Evolutionary conservation across 1,284 basidiomycete species (phyloP), one percentile per base, ranked within the genome.

Genomic region (Pyrrhoderma noxium): DNA sequence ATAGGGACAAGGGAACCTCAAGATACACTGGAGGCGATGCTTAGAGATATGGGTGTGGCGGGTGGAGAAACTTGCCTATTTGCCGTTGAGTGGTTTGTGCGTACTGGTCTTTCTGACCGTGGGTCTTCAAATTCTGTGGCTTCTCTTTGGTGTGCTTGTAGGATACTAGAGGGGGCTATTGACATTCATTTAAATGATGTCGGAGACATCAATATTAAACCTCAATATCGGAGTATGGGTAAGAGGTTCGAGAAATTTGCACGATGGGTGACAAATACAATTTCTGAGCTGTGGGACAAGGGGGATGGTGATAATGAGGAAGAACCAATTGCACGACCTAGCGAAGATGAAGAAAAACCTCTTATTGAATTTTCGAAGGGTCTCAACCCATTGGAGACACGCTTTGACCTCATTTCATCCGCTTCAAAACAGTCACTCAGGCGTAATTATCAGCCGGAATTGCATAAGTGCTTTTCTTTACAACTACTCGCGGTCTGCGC

Each of bases 61-160:
- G 80, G 79, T 5, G 82, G 82, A 2, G 86, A 89, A 52, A 68
- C 71, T 4, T 80, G 80, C 45, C 68, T 93, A 22, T 85, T 78
- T 60, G 70, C 89, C 1, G 77, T 91, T 3, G 92, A 95, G 58
- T 90, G 91, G 80, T 90, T 96, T 60, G 60, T 80, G 9, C 71
- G 71, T 40, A 73, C 85, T 13, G 89, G 82, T 19, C 27, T 19
- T 65, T 16, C 38, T 13, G 73, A 25, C 23, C 71, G 72, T 8
- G 66, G 61, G 8, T 69, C 73, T 35, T 40, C 38, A 22, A 40
- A n/a, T 22, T 16, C 38, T 18, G 16, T 22, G 5, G 78, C 89
- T 0, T 89, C 89, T 1, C 68, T 93, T n/a, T 94, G 91, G 89
- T 87, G 87, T 60, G 84, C 85, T 0, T 76, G 78, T 55, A 72